Evolutionary conservation across 768 basidiomycete species (phyloP).

Genomic region (Hypholoma fasciculare): DNA sequence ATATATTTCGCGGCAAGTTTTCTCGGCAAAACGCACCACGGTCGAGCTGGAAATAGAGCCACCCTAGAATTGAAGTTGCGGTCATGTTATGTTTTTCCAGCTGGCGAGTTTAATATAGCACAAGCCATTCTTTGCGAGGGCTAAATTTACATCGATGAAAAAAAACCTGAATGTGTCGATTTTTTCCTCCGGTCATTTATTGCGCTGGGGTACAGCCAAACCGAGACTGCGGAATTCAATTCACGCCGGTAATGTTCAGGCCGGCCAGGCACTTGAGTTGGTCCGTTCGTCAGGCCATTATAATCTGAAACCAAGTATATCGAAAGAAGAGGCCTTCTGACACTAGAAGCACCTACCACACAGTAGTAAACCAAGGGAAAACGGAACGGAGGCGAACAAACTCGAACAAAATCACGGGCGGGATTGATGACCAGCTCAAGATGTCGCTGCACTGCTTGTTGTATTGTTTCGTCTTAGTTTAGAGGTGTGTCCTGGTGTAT

Average conservation of each 20-base stretch:
- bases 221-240: constrained; percentile 10
- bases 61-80: constrained; percentile 2
- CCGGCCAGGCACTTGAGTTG: constrained; percentile 9
- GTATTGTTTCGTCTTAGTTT: not conserved
- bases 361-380: constrained; percentile 8
- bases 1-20: constrained; percentile 5
- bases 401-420: constrained; percentile 6
- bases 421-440: not conserved
- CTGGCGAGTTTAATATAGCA: constrained; percentile 5
- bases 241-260: not conserved
- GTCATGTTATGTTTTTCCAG: not conserved
- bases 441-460: not conserved
- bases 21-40: constrained; percentile 1
- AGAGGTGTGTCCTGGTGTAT: not conserved
- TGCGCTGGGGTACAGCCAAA: constrained; percentile 6
- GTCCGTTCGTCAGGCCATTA: not conserved
- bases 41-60: constrained; percentile 1
- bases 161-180: constrained; percentile 6
- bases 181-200: constrained; percentile 11
- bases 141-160: not conserved
- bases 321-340: constrained; percentile 11
- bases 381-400: constrained; percentile 7
- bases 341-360: constrained; percentile 18
- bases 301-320: constrained; percentile 9
- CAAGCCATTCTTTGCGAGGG: not conserved